phyloP scores from a whole-genome alignment of 495 filamentous ascomycete genomes.

The Penicillium manginii region DNA sequence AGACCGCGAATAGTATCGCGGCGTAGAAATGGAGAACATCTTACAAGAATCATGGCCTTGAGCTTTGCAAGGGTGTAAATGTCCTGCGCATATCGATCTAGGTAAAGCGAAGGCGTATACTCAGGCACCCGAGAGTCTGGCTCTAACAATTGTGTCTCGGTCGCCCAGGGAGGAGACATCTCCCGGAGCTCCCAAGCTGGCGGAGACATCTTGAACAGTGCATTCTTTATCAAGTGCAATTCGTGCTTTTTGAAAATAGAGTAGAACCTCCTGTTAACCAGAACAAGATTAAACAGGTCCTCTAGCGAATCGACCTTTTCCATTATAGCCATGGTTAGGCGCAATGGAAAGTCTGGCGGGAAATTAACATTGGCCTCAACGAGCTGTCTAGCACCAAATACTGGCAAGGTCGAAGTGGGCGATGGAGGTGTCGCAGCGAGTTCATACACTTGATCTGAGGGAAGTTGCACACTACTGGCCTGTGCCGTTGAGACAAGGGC shows the following conservation, averaged over 20 bases:
- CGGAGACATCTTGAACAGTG: constrained; percentile 60
- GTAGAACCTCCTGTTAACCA: constrained; percentile 62
- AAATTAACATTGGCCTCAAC: constrained; percentile 25
- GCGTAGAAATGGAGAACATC: constrained; percentile 61
- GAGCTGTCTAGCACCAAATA: background rate
- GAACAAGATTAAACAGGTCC: constrained; percentile 61
- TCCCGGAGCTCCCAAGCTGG: constrained; percentile 69
- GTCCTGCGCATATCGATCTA: constrained; percentile 59
- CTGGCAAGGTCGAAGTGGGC: constrained; percentile 22
- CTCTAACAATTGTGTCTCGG: constrained; percentile 46
- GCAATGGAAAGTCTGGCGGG: constrained; percentile 49
- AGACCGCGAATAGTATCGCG: constrained; percentile 61
- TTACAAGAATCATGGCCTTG: constrained; percentile 62
- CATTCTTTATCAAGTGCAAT: constrained; percentile 56
- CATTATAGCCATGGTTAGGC: constrained; percentile 56
- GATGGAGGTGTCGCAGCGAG: constrained; percentile 39
- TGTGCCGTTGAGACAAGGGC: constrained; percentile 24
- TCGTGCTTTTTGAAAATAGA: constrained; percentile 64
- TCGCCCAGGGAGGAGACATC: constrained; percentile 59
- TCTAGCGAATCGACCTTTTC: constrained; percentile 53
- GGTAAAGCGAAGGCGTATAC: constrained; percentile 60
- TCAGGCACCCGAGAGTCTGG: constrained; percentile 55
- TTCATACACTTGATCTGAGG: constrained; percentile 40
- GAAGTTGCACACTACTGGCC: constrained; percentile 24
- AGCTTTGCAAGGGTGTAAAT: constrained; percentile 61